Base-by-base conservation (phyloP, 257 asterid species). In the Handroanthus guayacan region DNA sequence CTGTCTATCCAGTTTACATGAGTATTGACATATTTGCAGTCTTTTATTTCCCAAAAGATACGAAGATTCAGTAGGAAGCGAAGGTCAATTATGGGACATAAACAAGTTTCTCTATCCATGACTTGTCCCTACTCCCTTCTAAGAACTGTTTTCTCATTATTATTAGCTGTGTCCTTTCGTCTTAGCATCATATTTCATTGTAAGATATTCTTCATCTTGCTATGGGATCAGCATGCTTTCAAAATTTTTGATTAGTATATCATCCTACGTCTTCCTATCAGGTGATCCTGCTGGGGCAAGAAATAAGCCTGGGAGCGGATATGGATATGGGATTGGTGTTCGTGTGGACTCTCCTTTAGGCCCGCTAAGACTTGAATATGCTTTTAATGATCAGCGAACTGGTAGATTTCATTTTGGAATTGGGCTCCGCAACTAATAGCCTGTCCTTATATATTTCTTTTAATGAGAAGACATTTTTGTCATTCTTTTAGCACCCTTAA, bases 231-330 rank as follows among this genome's bases (percentile, higher is more conserved):
- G 37, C 62, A 2, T 5, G 6, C 20, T 63, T 74, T 60, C 34
- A 31, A 37, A 43, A 37, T 38, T 44, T 0, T 50, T 45, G 66
- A 67, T 25, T 52, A 60, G 36, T 58, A 50, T 17, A 5, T 61
- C 31, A 9, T 17, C 6, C 36, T 66, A 1, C 17, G 64, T 66
- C 38, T 57, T 63, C 9, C 0, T 60, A 62, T 62, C 82, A 95
- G 99, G 99, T 47, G 97, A 95, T 82, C 99, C 98, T 16, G 97
- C 97, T 52, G 99, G 97, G 72, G 95, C 97, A 74, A 90, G 99
- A 85, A 87, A 84, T 65, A 95, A 95, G 86, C 86, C 97, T 10
- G 98, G 99, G 61, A 95, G 98, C 55, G 99, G 98, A 54, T 93
- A 95, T 13, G 97, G 99, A 45, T 91, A 87, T 38, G 99, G 99